These are phyloP conservation scores for Teunomyces atbi DNA, from an alignment of 805 yeast genomes.

Conservation along the genomic window DNA sequence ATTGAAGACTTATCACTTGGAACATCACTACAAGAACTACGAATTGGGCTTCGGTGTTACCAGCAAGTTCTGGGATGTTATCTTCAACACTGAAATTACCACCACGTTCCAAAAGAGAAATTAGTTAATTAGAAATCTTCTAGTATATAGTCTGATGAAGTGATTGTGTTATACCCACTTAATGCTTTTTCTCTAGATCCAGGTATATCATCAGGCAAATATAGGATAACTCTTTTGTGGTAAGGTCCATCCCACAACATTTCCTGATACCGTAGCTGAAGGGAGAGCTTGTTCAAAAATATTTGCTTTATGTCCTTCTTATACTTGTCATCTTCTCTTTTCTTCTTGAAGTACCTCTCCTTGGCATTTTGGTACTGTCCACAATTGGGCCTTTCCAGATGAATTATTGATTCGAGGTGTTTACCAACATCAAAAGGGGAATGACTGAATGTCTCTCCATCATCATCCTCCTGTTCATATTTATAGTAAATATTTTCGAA, in stretches of 20 bases:
- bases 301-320: neutral
- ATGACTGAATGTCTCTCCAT: conserved; percentile 5
- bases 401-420: neutral
- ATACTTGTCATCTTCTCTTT: neutral
- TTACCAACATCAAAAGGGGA: conserved; percentile 1
- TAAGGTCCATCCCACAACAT: neutral
- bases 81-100: conserved; percentile 78
- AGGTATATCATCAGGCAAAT: neutral
- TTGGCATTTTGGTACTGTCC: neutral
- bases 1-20: conserved; percentile 87
- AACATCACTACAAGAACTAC: conserved; percentile 96
- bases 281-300: conserved; percentile 3
- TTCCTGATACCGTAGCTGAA: neutral
- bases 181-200: neutral
- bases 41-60: conserved; percentile 98
- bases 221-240: neutral
- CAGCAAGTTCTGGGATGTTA: conserved; percentile 87
- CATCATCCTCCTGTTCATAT: conserved; percentile 26
- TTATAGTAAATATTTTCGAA: conserved; percentile 24
- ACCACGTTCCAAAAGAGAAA: conserved; percentile 45
- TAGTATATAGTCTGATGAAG: conserved; percentile 2
- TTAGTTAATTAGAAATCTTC: conserved; percentile 9
- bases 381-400: neutral
- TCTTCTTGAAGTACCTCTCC: neutral
- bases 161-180: neutral